Base-by-base conservation (phyloP, 2,329 filamentous ascomycete species). In the Phialocephala subalpina region DNA sequence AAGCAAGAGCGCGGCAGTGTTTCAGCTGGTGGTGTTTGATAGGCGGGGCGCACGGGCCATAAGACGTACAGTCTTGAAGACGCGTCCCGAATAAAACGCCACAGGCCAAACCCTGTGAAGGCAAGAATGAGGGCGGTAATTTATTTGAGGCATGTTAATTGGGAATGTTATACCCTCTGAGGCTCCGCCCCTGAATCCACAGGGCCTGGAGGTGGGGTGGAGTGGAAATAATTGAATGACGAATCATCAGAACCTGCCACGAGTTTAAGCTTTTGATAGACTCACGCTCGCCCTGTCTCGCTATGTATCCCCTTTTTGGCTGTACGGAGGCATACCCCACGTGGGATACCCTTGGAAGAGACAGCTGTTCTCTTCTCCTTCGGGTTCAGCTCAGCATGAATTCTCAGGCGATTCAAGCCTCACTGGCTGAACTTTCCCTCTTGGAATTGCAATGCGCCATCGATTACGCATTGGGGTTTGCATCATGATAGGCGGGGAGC, bases 221-320 rank as follows among this genome's bases (percentile, higher is more conserved):
- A 20, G 42, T 42, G 27, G 35, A 27, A n/a, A 4, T 25, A 36
- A 4, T 42, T 35, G 20, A 59, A 59, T 59, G 57, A 59, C 57
- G 57, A 59, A 59, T 59, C 57, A 59, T 12, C 5, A 11, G 27
- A n/a, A 25, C 6, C n/a, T 22, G 45, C 45, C n/a, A 11, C 45
- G 20, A 25, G 18, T 55, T 61, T 40, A 55, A 55, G 45, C 47
- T 55, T 53, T 53, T 40, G 45, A 61, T 61, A 55, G 12, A 38
- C 20, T 3, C 59, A 55, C 59, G n/a, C 42, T 35, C 20, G 22
- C 25, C 8, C 36, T 18, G 11, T 14, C n/a, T 25, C 47, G 16
- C 8, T 25, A 22, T 16, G 22, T 38, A 35, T 7, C 22, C 58
- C 40, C 58, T 61, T 53, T 61, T n/a, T 27, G 33, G 42, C 42